These are phyloP conservation scores for Podospora australis DNA, from an alignment of 495 filamentous ascomycete genomes.

Conservation along the genomic window DNA sequence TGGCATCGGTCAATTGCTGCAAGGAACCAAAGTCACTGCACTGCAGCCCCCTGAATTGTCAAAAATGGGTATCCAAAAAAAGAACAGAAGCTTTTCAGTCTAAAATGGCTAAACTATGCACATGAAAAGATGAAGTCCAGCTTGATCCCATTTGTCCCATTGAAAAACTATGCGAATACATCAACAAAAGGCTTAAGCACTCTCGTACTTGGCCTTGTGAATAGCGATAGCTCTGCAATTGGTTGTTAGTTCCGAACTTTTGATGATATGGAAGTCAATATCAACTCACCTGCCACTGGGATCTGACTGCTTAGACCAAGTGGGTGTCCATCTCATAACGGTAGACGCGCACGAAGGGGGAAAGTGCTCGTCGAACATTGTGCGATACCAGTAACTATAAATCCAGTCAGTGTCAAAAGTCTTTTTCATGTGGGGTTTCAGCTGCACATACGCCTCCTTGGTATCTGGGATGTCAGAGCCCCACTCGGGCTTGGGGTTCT, in stretches of 20 bases:
- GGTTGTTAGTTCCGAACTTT: conserved; percentile 6
- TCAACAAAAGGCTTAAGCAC: conserved; percentile 10
- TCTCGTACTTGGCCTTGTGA: conserved; percentile 63
- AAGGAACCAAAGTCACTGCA: no score
- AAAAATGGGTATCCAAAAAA: no score
- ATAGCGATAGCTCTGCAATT: conserved; percentile 57
- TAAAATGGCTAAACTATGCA: background rate
- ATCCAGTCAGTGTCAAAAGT: no score
- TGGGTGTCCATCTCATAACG: conserved; percentile 96
- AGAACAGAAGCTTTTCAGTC: background rate
- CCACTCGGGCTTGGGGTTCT: conserved; percentile 94
- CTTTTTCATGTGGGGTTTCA: no score
- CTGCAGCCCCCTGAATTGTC: no score
- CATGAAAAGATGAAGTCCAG: background rate
- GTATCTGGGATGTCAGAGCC: conserved; percentile 81
- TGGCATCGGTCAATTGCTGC: no score
- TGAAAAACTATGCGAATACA: conserved; percentile 6
- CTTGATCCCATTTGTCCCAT: conserved; percentile 1
- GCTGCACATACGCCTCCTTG: conserved; percentile 98
- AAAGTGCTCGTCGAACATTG: conserved; percentile 98
- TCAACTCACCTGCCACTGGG: conserved; percentile 77
- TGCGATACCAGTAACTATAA: conserved; percentile 99
- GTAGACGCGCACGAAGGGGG: conserved; percentile 83
- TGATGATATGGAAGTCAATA: background rate
- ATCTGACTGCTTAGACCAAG: conserved; percentile 92